Percentiles rank a stretch among this genome's conserved stretches.
Conservation (phyloP, 2,329 filamentous ascomycete species). For the Pseudogymnoascus sp. region DNA sequence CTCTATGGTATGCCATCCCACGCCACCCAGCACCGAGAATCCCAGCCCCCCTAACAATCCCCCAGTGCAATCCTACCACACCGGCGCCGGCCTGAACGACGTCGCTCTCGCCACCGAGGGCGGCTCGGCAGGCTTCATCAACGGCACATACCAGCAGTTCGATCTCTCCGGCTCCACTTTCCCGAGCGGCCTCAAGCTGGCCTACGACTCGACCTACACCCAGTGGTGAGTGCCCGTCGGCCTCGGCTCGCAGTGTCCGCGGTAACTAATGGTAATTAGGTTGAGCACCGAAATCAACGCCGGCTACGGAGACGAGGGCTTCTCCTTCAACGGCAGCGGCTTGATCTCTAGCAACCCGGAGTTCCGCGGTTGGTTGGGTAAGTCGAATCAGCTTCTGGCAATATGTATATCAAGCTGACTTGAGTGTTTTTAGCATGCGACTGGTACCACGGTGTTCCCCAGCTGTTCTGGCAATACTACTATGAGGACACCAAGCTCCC, state of each 20-base stretch:
- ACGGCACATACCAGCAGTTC: constrained; percentile 17
- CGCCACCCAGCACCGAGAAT: neutral
- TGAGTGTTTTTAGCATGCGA: constrained; percentile 17
- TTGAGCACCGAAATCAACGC: constrained; percentile 12
- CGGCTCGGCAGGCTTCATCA: constrained; percentile 15
- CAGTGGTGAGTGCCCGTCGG: neutral
- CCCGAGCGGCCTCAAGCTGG: constrained; percentile 4
- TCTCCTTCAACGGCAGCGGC: constrained; percentile 16
- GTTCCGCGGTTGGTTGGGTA: constrained; percentile 14
- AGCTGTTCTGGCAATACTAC: constrained; percentile 19
- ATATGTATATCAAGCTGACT: neutral
- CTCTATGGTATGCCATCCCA: constrained; percentile 13
- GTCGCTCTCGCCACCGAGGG: constrained; percentile 9
- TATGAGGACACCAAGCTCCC: constrained; percentile 11
- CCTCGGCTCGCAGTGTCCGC: too few species aligned
- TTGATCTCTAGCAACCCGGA: constrained; percentile 12
- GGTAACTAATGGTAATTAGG: neutral
- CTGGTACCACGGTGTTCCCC: constrained; percentile 18
- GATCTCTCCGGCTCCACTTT: constrained; percentile 13
- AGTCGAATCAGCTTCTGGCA: neutral
- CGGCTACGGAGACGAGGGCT: constrained; percentile 11
- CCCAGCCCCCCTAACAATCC: neutral
- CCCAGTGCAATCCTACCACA: constrained; percentile 10
- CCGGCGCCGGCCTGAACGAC: constrained; percentile 19
- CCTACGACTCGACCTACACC: constrained; percentile 6